phyloP scores from a whole-genome alignment of 2,329 filamentous ascomycete genomes.

The Falciphora oryzae region DNA sequence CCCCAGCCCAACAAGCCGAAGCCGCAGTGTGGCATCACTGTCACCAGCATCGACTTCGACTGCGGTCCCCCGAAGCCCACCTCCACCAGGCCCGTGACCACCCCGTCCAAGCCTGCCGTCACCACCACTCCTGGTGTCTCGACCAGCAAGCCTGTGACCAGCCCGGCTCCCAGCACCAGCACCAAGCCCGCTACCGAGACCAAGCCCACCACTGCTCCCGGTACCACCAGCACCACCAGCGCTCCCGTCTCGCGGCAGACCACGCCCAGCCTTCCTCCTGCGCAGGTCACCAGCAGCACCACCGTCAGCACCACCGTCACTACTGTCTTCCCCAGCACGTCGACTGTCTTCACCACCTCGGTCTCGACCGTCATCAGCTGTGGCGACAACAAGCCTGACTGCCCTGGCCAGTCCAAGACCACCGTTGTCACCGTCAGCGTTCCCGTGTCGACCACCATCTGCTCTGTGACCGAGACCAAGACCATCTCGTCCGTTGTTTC shows the following conservation, averaged over 20 bases:
- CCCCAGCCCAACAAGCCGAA: slow-evolving; percentile 51
- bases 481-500: slow-evolving; percentile 26
- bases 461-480: slow-evolving; percentile 52
- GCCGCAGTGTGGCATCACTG: slow-evolving; percentile 61
- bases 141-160: too few species aligned
- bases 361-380: slow-evolving; percentile 46
- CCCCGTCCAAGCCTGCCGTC: slow-evolving; percentile 10
- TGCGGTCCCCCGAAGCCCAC: slow-evolving; percentile 36
- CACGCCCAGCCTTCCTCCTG: too few species aligned
- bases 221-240: slow-evolving; percentile 10
- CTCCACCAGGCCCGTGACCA: slow-evolving; percentile 19
- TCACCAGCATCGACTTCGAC: slow-evolving; percentile 72
- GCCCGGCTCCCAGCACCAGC: slow-evolving; percentile 15
- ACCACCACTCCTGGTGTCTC: slow-evolving; percentile 13
- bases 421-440: slow-evolving; percentile 43
- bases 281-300: slow-evolving; percentile 11
- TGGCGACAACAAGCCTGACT: slow-evolving; percentile 40
- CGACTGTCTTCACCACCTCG: slow-evolving; percentile 41
- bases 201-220: slow-evolving; percentile 8
- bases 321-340: slow-evolving; percentile 18
- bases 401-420: slow-evolving; percentile 41
- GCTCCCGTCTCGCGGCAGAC: slow-evolving; percentile 8
- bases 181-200: slow-evolving; percentile 14
- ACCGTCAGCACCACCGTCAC: slow-evolving; percentile 14
- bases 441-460: slow-evolving; percentile 53